These are phyloP conservation scores for Gossypium trilobum DNA, from an alignment of 441 rosid species.

Conservation along the genomic window DNA sequence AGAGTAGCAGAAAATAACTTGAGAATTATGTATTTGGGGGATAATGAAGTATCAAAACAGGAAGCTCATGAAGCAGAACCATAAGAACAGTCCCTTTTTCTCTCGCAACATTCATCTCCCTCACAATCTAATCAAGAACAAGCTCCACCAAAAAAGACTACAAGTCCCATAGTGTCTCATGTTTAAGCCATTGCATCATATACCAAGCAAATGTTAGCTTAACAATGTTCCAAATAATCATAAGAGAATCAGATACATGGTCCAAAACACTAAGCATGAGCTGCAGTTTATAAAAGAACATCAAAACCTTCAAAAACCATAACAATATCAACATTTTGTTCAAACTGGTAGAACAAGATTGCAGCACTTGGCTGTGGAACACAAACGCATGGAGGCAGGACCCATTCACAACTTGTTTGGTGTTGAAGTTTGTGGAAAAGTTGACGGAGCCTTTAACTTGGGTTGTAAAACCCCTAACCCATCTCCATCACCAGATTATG, in stretches of 20 bases:
- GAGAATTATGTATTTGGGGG: constrained; percentile 16
- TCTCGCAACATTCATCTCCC: constrained; percentile 57
- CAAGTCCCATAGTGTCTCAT: constrained; percentile 25
- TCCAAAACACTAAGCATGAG: constrained; percentile 17
- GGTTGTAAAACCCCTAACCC: constrained; percentile 19
- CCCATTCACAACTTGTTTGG: constrained; percentile 40
- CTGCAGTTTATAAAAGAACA: constrained; percentile 22
- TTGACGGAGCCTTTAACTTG: constrained; percentile 58
- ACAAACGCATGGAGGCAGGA: constrained; percentile 19
- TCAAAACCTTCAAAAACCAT: constrained; percentile 19
- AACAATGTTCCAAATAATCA: constrained; percentile 18
- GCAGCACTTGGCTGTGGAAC: constrained; percentile 14
- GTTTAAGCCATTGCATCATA: constrained; percentile 29
- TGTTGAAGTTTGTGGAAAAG: constrained; percentile 51
- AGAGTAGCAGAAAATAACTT: constrained; percentile 22
- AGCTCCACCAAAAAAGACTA: constrained; percentile 25
- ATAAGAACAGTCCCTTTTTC: constrained; percentile 50
- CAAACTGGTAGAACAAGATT: constrained; percentile 17
- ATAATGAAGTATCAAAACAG: not conserved
- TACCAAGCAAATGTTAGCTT: constrained; percentile 22
- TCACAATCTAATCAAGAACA: constrained; percentile 67
- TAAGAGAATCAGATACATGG: constrained; percentile 18
- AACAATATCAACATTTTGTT: constrained; percentile 21
- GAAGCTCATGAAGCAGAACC: not conserved
- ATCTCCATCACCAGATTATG: fast-evolving